phyloP scores from a whole-genome alignment of 805 yeast species.

The Starmerella vitae region DNA sequence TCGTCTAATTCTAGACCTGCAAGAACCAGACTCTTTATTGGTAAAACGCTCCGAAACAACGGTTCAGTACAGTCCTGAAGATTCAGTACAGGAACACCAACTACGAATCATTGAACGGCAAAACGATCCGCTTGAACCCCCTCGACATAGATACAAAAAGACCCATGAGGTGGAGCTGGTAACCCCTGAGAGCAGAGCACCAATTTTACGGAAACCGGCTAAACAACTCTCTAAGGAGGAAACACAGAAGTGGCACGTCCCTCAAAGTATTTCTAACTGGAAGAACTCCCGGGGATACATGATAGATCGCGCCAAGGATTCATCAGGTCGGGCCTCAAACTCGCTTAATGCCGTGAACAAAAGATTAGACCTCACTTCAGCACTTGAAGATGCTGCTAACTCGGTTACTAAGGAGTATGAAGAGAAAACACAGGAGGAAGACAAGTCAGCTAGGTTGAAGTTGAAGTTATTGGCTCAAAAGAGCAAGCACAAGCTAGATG shows the following conservation, averaged over 20 bases:
- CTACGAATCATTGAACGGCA: slow-evolving; percentile 55
- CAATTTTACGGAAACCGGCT: slow-evolving; percentile 41
- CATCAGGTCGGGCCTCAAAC: neutral
- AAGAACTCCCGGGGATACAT: slow-evolving; percentile 86
- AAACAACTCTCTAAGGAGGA: slow-evolving; percentile 51
- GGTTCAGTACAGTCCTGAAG: slow-evolving; percentile 34
- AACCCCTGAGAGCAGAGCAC: slow-evolving; percentile 27
- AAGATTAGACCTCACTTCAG: slow-evolving; percentile 51
- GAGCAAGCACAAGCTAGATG: slow-evolving; percentile 25
- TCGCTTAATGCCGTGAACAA: slow-evolving; percentile 35
- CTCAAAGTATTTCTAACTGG: slow-evolving; percentile 90
- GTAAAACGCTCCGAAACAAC: slow-evolving; percentile 23
- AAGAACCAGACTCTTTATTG: neutral
- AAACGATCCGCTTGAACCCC: slow-evolving; percentile 78
- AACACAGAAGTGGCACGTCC: slow-evolving; percentile 70
- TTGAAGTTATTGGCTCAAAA: slow-evolving; percentile 26
- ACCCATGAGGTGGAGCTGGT: slow-evolving; percentile 2
- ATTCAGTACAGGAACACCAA: slow-evolving; percentile 29
- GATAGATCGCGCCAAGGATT: slow-evolving; percentile 33
- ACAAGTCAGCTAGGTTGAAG: slow-evolving; percentile 32
- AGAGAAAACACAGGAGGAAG: slow-evolving; percentile 22
- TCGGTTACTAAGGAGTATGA: slow-evolving; percentile 44
- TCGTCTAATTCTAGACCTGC: neutral
- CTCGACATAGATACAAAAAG: slow-evolving; percentile 49
- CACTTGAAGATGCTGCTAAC: slow-evolving; percentile 32